Evolutionary conservation across 805 yeast species (phyloP).

Genomic region (Metschnikowia dekortorum): DNA sequence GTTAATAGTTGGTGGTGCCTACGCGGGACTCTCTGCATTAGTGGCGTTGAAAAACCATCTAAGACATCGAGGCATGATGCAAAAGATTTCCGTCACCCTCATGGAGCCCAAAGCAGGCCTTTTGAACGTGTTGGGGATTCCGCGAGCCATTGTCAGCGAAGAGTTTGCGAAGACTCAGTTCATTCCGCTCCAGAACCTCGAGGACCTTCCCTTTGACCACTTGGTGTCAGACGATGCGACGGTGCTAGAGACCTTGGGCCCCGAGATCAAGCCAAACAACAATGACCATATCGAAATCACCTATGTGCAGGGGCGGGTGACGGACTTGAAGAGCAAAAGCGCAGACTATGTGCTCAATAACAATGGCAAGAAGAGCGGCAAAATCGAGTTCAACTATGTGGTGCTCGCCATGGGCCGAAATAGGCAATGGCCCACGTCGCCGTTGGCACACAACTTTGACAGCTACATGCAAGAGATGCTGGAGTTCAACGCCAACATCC

Average conservation of each 20-base stretch:
- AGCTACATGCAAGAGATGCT: slow-evolving; percentile 42
- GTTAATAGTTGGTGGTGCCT: slow-evolving; percentile 40
- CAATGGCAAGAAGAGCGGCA: slow-evolving; percentile 14
- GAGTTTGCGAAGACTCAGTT: slow-evolving; percentile 38
- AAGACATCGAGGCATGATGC: slow-evolving; percentile 11
- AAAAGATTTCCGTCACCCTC: slow-evolving; percentile 27
- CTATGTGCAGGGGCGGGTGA: slow-evolving; percentile 33
- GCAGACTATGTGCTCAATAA: slow-evolving; percentile 26
- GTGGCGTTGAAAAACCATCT: slow-evolving; percentile 26
- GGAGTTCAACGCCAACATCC: slow-evolving; percentile 26
- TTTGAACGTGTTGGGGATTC: slow-evolving; percentile 37
- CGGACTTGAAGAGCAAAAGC: slow-evolving; percentile 20
- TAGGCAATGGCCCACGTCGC: slow-evolving; percentile 53
- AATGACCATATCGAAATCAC: slow-evolving; percentile 14
- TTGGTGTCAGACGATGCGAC: slow-evolving; percentile 23
- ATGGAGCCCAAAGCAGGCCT: slow-evolving; percentile 40
- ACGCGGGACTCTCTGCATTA: slow-evolving; percentile 37
- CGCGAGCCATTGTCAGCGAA: slow-evolving; percentile 34
- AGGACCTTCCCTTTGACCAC: slow-evolving; percentile 26
- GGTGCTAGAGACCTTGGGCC: slow-evolving; percentile 15
- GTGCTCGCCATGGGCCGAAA: slow-evolving; percentile 48
- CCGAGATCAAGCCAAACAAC: slow-evolving; percentile 10
- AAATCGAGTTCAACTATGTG: slow-evolving; percentile 42
- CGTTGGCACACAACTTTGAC: slow-evolving; percentile 37
- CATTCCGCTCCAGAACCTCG: slow-evolving; percentile 27